A percentile compares a stretch with the other conserved stretches of the same genome.
Evolutionary conservation across 495 filamentous ascomycete genomes (phyloP).

Genomic region (Trichoderma reesei): DNA sequence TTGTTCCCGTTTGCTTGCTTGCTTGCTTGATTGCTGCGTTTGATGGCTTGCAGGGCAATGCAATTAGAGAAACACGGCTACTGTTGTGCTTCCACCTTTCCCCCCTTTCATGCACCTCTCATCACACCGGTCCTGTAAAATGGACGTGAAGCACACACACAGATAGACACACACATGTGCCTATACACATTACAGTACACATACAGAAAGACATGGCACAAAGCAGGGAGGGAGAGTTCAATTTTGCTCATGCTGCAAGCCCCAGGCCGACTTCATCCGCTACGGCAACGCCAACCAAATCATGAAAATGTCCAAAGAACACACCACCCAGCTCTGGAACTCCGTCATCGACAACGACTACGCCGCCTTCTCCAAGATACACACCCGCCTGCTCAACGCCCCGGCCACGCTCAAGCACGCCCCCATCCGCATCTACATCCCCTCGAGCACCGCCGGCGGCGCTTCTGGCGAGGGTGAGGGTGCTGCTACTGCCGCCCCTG

Average conservation of each 20-base stretch:
- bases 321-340: slow-evolving; percentile 80
- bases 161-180: no score
- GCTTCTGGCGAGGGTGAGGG: slow-evolving; percentile 27
- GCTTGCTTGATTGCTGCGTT: no score
- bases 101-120: background rate
- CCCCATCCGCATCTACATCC: slow-evolving; percentile 81
- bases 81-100: no score
- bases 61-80: no score
- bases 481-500: slow-evolving; percentile 9
- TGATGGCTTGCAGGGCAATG: no score
- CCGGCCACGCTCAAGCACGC: slow-evolving; percentile 67
- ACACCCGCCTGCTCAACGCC: slow-evolving; percentile 67
- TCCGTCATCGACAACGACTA: slow-evolving; percentile 73
- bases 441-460: slow-evolving; percentile 56
- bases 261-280: slow-evolving; percentile 74
- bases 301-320: slow-evolving; percentile 82
- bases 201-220: slow-evolving; percentile 6
- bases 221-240: slow-evolving; percentile 9
- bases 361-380: slow-evolving; percentile 59
- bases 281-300: slow-evolving; percentile 87
- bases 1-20: no score
- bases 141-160: no score
- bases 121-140: background rate
- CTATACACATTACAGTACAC: no score
- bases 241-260: slow-evolving; percentile 11